Percentiles rank a stretch among this genome's conserved stretches.
Conservation (phyloP, 2,329 filamentous ascomycete genomes). For the Aphanoascus verrucosus region DNA sequence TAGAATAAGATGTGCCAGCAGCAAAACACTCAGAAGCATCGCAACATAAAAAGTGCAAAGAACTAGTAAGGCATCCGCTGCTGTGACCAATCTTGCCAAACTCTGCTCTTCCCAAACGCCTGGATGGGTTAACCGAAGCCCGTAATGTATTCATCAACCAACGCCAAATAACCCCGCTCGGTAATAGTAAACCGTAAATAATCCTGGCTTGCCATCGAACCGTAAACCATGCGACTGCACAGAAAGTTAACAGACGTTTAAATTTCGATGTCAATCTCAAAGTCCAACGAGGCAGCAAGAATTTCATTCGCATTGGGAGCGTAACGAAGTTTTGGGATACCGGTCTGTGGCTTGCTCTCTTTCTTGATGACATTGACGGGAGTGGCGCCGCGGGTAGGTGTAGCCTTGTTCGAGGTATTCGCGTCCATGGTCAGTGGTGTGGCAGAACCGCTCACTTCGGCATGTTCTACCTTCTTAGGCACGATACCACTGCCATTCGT, state of each 20-base stretch:
- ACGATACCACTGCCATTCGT: slow-evolving; percentile 40
- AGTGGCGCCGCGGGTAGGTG: slow-evolving; percentile 40
- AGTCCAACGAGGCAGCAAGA: slow-evolving; percentile 66
- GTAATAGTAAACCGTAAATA: background rate
- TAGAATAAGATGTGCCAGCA: background rate
- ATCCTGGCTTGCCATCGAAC: background rate
- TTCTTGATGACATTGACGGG: slow-evolving; percentile 17
- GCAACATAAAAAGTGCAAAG: background rate
- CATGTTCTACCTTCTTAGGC: slow-evolving; percentile 37
- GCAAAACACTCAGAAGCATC: background rate
- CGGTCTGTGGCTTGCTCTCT: slow-evolving; percentile 36
- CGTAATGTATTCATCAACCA: background rate
- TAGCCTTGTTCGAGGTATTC: slow-evolving; percentile 46
- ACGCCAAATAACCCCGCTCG: background rate
- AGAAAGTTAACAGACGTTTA: background rate
- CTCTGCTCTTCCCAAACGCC: background rate
- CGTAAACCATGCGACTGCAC: background rate
- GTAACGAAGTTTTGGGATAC: slow-evolving; percentile 59
- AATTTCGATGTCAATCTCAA: slow-evolving; percentile 77
- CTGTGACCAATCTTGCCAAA: background rate
- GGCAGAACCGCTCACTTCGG: slow-evolving; percentile 37
- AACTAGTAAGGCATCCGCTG: background rate
- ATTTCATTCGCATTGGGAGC: slow-evolving; percentile 84
- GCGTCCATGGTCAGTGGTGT: slow-evolving; percentile 43
- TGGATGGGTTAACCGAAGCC: background rate